phyloP scores from a whole-genome alignment of 768 basidiomycete species.

The Leccinum ochraceum region DNA sequence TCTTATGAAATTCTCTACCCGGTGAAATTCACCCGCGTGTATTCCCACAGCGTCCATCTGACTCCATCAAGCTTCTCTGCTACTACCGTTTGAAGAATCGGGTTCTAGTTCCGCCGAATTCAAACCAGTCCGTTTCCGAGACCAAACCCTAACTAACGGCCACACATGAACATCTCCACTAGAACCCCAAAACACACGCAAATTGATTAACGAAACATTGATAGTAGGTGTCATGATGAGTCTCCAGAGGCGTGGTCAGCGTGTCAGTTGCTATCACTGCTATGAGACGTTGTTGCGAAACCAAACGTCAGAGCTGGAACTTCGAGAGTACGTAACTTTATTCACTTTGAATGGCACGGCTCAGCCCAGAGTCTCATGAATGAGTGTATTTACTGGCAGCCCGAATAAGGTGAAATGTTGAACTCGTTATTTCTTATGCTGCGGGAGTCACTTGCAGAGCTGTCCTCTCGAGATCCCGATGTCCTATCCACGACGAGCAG shows the following conservation, averaged over 20 bases:
- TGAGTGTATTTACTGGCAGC: conserved; percentile 14
- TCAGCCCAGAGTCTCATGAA: neutral
- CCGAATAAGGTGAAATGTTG: conserved; percentile 44
- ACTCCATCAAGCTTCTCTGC: neutral
- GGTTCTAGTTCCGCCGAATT: neutral
- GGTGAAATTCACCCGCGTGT: too few species aligned
- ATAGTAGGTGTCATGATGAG: neutral
- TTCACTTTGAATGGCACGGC: too few species aligned
- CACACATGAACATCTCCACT: neutral
- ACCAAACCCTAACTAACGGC: neutral
- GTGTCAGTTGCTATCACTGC: neutral
- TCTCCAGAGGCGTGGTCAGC: neutral
- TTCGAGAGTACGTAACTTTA: too few species aligned
- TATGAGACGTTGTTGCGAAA: neutral
- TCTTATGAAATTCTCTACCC: neutral
- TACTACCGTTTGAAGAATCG: neutral
- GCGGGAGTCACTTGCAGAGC: conserved; percentile 60
- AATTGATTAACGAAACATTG: neutral
- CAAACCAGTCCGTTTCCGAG: neutral
- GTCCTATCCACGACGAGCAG: conserved; percentile 44
- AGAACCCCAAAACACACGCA: neutral
- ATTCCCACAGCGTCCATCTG: too few species aligned
- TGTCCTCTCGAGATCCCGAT: conserved; percentile 42
- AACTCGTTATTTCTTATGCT: conserved; percentile 19
- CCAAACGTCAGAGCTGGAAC: neutral